Base-by-base conservation (phyloP, 352 stramenopile genomes). In the Phytophthora tentaculata region DNA sequence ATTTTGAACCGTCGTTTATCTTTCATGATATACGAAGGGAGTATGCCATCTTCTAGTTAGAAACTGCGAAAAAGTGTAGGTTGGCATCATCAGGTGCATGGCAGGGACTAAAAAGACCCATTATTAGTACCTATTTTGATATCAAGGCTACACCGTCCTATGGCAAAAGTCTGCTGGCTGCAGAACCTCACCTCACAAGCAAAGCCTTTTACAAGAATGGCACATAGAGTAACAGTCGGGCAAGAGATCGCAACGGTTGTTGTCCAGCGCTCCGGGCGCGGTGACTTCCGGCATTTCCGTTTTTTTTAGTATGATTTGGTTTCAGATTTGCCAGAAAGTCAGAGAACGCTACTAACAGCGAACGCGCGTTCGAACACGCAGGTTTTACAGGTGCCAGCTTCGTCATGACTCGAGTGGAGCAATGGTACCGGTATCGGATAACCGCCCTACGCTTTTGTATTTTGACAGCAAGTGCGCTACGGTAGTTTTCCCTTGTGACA, bases 301-400 rank as follows among this genome's bases (percentile, higher is more conserved):
- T 20, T 32, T 9, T 8, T 5, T 5, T 5, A 28, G 14, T 48
- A 48, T 24, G 54, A 53, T 47, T 48, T 59, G 20, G 28, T 61
- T 69, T 64, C 54, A 58, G 62, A 69, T 58, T 23, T 13, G 44
- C 29, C 56, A 45, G 60, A 64, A 64, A 64, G 45, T 17, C 44
- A 8, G 23, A 10, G 17, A 47, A 37, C 55, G 56, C 62, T 70
- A 65, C 54, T 65, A 69, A 70, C 55, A 65, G 55, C 47, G 52
- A 55, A 37, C 12, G 7, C 35, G 14, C 14, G n/a, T 19, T 50
- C 28, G n/a, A 35, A 56, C 5, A 43, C 56, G n/a, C 56, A 55
- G 19, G 32, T 10, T 41, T 41, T 50, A 60, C 53, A 51, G 19
- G n/a, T 50, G 53, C n/a, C n/a, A n/a, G n/a, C n/a, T n/a, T n/a